Evolutionary conservation across 345 rosid genomes (phyloP).

Genomic region (Salix koriyanagi): DNA sequence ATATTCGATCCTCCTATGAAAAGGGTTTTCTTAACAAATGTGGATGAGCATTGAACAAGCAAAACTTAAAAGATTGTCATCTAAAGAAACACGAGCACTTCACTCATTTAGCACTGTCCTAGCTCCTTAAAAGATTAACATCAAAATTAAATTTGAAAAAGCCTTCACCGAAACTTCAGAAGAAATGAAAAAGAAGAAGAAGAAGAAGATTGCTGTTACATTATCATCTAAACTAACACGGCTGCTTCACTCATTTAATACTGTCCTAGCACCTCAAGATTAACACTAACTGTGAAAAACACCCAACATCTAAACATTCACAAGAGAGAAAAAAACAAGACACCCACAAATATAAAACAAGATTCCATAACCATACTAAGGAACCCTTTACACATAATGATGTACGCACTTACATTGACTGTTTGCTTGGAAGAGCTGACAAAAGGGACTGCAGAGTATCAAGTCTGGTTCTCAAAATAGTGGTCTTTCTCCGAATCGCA

Average conservation of each 20-base stretch:
- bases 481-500: slow-evolving; percentile 77
- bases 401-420: slow-evolving; percentile 44
- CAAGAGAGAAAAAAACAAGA: background rate
- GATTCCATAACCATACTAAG: background rate
- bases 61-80: background rate
- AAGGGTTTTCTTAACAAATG: background rate
- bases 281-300: background rate
- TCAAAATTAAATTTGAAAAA: background rate
- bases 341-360: background rate
- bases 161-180: background rate
- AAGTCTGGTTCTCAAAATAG: slow-evolving; percentile 76
- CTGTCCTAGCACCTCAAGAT: background rate
- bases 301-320: background rate
- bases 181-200: background rate
- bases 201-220: background rate
- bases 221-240: background rate
- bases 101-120: background rate
- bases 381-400: background rate
- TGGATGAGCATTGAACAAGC: background rate
- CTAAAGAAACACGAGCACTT: background rate
- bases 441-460: slow-evolving; percentile 75
- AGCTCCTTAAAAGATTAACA: background rate
- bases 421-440: slow-evolving; percentile 63
- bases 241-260: background rate
- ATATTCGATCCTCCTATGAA: background rate